A percentile compares a stretch with the other conserved stretches of the same genome.
Evolutionary conservation across 2,329 filamentous ascomycete species (phyloP).

Genomic region (Colletotrichum graminicola): DNA sequence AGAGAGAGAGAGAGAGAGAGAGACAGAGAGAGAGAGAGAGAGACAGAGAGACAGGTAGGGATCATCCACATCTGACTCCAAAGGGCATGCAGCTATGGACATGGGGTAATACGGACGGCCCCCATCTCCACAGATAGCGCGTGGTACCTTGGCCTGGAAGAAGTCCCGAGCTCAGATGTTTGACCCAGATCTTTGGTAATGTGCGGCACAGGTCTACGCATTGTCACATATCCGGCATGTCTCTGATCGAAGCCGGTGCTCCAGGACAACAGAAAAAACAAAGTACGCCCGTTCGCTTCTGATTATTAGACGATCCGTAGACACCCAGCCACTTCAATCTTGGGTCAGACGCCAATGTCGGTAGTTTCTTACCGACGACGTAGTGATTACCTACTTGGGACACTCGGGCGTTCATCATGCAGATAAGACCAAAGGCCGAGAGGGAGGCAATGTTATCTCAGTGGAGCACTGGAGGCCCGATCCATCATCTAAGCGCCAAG

Average conservation of each 20-base stretch:
- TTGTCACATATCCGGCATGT: background rate
- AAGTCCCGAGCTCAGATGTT: background rate
- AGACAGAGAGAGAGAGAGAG: background rate
- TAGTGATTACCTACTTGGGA: slow-evolving; percentile 18
- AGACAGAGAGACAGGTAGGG: background rate
- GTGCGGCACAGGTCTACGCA: background rate
- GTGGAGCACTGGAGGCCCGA: slow-evolving; percentile 23
- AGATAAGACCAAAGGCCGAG: slow-evolving; percentile 34
- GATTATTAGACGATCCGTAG: background rate
- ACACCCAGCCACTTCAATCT: background rate
- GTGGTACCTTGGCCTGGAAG: background rate
- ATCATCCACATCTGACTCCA: background rate
- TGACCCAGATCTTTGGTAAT: background rate
- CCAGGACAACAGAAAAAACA: background rate
- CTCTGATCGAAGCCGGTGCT: background rate
- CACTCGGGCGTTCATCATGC: slow-evolving; percentile 23
- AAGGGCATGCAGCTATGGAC: background rate
- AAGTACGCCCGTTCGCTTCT: background rate
- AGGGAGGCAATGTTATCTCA: slow-evolving; percentile 25
- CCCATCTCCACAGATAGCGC: background rate
- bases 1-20: background rate
- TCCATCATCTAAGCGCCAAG: slow-evolving; percentile 29
- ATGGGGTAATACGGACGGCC: background rate
- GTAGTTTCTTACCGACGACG: slow-evolving; percentile 32
- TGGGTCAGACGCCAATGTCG: slow-evolving; percentile 9